Conservation (phyloP, 2,329 filamentous ascomycete genomes). For the Coniochaeta sp. region DNA sequence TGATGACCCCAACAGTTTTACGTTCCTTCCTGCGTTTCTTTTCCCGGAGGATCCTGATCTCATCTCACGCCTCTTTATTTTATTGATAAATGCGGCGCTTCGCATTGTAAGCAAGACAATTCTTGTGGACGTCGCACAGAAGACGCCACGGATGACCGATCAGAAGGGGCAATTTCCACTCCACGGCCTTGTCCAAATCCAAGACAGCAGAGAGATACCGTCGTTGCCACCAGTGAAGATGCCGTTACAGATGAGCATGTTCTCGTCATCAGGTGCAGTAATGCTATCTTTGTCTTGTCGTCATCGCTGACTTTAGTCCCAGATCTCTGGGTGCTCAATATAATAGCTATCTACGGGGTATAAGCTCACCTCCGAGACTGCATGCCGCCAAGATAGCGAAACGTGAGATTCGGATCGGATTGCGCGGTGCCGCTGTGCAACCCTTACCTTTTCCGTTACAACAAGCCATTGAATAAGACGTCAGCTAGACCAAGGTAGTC, state of each 20-base stretch:
- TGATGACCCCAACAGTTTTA: background rate
- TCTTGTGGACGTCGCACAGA: background rate
- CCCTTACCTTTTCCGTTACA: background rate
- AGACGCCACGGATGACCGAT: background rate
- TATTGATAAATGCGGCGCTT: background rate
- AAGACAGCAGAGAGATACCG: background rate
- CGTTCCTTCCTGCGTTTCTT: no score
- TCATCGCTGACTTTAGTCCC: background rate
- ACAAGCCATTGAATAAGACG: slow-evolving; percentile 1
- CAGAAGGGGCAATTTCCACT: background rate
- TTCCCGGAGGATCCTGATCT: background rate
- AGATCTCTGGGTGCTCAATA: background rate
- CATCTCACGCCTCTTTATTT: background rate
- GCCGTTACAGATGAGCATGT: background rate
- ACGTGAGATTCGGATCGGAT: background rate
- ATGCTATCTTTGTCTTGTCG: background rate
- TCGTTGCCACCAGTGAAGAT: background rate
- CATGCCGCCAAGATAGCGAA: background rate
- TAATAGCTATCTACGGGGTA: background rate
- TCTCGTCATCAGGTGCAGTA: background rate
- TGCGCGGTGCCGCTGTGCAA: background rate
- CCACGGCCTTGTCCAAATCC: background rate
- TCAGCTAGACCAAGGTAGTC: background rate
- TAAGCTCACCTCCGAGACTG: background rate
- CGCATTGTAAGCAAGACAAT: no score